These are phyloP conservation scores for Lathyrus tuberosus DNA, from an alignment of 306 rosid species.

Conservation along the genomic window DNA sequence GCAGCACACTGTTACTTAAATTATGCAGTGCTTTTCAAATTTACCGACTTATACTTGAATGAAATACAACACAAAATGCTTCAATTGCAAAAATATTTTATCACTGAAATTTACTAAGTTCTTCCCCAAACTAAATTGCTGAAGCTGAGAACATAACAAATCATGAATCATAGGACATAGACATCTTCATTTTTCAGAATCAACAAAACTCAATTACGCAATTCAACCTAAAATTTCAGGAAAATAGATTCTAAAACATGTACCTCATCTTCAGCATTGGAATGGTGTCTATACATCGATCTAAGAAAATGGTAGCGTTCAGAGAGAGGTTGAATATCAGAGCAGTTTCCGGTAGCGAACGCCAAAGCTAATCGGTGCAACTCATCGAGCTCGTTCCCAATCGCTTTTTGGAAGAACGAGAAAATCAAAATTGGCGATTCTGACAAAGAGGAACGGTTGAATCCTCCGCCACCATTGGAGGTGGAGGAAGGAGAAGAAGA, in stretches of 20 bases:
- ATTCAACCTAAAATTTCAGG: not conserved
- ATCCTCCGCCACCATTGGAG: constrained; percentile 52
- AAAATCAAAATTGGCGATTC: constrained; percentile 88
- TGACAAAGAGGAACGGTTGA: constrained; percentile 52
- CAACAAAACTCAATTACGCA: constrained; percentile 18
- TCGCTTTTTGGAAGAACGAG: constrained; percentile 83
- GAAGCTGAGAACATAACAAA: constrained; percentile 24
- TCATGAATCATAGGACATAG: not conserved
- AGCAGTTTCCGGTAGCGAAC: constrained; percentile 73
- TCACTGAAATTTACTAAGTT: constrained; percentile 12
- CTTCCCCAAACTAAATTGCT: constrained; percentile 23
- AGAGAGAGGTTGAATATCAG: constrained; percentile 68
- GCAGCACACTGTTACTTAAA: too few relatives aligned
- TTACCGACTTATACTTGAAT: not conserved
- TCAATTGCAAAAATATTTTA: constrained; percentile 25
- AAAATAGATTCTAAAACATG: constrained; percentile 35
- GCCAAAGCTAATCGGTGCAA: constrained; percentile 88
- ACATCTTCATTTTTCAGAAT: constrained; percentile 19
- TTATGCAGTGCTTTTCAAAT: not conserved
- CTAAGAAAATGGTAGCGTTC: constrained; percentile 78
- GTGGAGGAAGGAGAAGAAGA: constrained; percentile 35
- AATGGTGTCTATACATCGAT: constrained; percentile 87
- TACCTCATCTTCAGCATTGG: constrained; percentile 99
- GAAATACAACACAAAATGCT: not conserved
- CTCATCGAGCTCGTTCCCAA: constrained; percentile 87